phyloP scores from a whole-genome alignment of 2,329 filamentous ascomycete species.

The Ophiognomonia clavigignenti-juglandacearum region DNA sequence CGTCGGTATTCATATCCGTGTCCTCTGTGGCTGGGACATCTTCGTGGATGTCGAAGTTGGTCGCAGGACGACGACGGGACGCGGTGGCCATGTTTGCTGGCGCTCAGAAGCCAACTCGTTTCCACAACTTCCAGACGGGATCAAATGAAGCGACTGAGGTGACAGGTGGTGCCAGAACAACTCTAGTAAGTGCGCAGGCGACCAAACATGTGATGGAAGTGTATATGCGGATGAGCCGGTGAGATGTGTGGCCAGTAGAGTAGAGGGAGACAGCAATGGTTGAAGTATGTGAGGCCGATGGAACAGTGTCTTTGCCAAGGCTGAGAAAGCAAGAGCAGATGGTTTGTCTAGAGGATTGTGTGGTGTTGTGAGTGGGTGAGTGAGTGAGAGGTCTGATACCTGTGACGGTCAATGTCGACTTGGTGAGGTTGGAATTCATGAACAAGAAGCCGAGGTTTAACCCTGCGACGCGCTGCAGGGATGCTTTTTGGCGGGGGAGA shows the following conservation, averaged over 20 bases:
- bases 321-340: too few species aligned
- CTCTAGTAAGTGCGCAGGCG: too few species aligned
- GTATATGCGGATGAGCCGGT: too few species aligned
- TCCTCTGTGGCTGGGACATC: constrained; percentile 44
- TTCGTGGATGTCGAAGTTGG: constrained; percentile 45
- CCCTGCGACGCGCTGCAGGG: neutral
- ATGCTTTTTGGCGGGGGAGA: neutral
- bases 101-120: neutral
- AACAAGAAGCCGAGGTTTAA: neutral
- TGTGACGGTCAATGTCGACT: neutral
- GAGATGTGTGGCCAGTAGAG: too few species aligned
- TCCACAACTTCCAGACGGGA: neutral
- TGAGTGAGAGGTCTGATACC: too few species aligned
- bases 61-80: constrained; percentile 26
- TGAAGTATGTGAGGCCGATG: too few species aligned
- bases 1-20: constrained; percentile 44
- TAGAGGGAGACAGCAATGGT: too few species aligned
- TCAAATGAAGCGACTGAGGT: neutral
- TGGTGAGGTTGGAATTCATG: neutral
- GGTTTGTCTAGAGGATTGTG: too few species aligned
- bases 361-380: too few species aligned
- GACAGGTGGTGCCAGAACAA: too few species aligned
- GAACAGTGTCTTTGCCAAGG: too few species aligned
- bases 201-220: too few species aligned
- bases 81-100: constrained; percentile 18